These are phyloP conservation scores for Blastocystis sp. DNA, from an alignment of 352 stramenopile species.

Conservation along the genomic window DNA sequence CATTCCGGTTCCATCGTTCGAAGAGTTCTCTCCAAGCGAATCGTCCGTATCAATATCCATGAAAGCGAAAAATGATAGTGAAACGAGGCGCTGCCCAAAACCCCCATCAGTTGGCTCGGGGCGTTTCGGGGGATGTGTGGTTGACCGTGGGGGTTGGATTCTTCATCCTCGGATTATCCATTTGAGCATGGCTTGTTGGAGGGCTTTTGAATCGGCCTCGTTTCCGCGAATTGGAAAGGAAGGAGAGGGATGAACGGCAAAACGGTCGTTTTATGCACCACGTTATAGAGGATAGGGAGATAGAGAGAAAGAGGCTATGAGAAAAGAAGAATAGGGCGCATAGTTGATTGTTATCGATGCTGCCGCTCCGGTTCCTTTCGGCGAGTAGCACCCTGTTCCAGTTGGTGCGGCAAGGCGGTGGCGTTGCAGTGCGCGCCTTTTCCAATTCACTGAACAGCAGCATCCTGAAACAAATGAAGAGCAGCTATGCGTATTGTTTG, in stretches of 20 bases:
- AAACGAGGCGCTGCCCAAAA: background rate
- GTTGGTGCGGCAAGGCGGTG: no score
- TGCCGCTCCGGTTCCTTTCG: no score
- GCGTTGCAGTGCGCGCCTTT: slow-evolving; percentile 13
- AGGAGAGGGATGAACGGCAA: no score
- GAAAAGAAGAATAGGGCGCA: no score
- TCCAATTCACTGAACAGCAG: background rate
- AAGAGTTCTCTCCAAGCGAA: slow-evolving; percentile 42
- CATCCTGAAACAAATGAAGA: slow-evolving; percentile 35
- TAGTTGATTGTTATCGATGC: no score
- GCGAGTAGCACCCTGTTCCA: no score
- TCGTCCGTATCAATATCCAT: slow-evolving; percentile 62
- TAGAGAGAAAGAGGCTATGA: no score
- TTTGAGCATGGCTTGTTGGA: background rate
- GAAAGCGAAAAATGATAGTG: background rate
- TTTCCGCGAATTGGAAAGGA: background rate
- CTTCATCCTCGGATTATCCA: background rate
- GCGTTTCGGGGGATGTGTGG: background rate
- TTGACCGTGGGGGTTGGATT: background rate
- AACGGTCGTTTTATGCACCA: no score
- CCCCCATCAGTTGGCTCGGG: background rate
- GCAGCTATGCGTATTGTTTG: slow-evolving; percentile 4
- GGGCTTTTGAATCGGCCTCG: background rate
- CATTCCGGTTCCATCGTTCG: slow-evolving; percentile 35
- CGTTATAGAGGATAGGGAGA: no score